Evolutionary conservation across 257 asterid genomes (phyloP).

Genomic region (Solanum appendiculatum): DNA sequence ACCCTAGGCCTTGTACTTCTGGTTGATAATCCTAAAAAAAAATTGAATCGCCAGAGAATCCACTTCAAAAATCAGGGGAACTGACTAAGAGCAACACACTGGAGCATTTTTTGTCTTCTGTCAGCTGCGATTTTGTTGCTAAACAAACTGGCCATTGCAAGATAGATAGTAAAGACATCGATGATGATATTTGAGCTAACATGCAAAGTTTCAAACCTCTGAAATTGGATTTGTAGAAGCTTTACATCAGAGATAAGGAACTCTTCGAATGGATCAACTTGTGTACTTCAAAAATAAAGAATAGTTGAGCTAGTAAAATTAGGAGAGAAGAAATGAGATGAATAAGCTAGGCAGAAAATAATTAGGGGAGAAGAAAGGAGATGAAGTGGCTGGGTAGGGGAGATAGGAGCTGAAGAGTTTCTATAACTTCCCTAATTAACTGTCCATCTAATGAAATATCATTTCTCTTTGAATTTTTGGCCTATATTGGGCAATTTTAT

Average conservation of each 20-base stretch:
- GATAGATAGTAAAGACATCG: neutral
- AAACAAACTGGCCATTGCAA: neutral
- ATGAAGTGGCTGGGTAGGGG: too few species aligned
- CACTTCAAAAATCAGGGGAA: too few species aligned
- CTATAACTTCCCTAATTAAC: too few species aligned
- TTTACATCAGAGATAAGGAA: too few species aligned
- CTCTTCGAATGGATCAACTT: neutral
- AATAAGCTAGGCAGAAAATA: too few species aligned
- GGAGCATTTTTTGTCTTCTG: neutral
- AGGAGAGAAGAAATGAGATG: too few species aligned
- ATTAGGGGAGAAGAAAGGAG: too few species aligned
- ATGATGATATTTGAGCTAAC: neutral
- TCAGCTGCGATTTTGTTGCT: neutral
- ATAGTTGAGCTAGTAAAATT: too few species aligned
- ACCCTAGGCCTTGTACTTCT: constrained; percentile 87
- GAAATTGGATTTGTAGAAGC: neutral
- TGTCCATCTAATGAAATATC: too few species aligned
- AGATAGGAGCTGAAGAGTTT: too few species aligned
- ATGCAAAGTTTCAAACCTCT: neutral
- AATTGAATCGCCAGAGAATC: neutral
- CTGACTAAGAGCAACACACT: neutral
- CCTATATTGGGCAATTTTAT: too few species aligned
- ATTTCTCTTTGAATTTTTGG: too few species aligned
- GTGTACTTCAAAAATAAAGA: neutral
- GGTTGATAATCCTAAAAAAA: constrained; percentile 80